Evolutionary conservation across 2,329 filamentous ascomycete species (phyloP), one percentile per base, ranked within the genome.

Genomic region (Venturia carpophila): DNA sequence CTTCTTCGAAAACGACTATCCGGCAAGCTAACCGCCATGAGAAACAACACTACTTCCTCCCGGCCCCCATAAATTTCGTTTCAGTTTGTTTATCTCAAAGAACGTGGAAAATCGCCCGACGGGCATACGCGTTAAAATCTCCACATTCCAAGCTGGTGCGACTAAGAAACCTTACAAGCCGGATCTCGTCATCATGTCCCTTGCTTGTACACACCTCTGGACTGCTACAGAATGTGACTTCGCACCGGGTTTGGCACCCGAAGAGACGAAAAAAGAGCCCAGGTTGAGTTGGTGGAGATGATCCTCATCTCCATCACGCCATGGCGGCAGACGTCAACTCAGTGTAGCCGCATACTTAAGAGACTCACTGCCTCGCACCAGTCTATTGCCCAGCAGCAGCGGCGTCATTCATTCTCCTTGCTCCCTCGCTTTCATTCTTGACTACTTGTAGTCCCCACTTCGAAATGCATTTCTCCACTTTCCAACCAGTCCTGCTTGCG

Each of bases 91-190:
- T 6, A 27, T 4, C 21, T 21, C 6, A 2, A 21, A 21, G 24
- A 52, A 52, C 47, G 24, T 27, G 21, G 10, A 15, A 52, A 52
- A 27, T 27, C 47, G 27, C 47, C 47, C 21, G 24, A 27, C 24
- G 47, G 10, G 21, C 13, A 15, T 17, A 52, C 47, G 47, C 47
- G 47, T 34, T 27, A 21, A n/a, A 52, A 24, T 21, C 47, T 52
- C 47, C 47, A 52, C 47, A 52, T 52, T 27, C 47, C 21, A 52
- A 27, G 24, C 47, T 52, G 47, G 47, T 52, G 47, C 47, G 24
- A 52, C 47, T 17, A 27, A 52, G n/a, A 6, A 27, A 27, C 21
- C 47, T 21, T 11, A 5, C 21, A 27, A 17, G 21, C 10, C 5
- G 24, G 27, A 52, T 21, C 47, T 27, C 13, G 24, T 27, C 11